A percentile compares a stretch with the other conserved stretches of the same genome.
Conservation (phyloP, 306 rosid species). For the Albizia julibrissin region DNA sequence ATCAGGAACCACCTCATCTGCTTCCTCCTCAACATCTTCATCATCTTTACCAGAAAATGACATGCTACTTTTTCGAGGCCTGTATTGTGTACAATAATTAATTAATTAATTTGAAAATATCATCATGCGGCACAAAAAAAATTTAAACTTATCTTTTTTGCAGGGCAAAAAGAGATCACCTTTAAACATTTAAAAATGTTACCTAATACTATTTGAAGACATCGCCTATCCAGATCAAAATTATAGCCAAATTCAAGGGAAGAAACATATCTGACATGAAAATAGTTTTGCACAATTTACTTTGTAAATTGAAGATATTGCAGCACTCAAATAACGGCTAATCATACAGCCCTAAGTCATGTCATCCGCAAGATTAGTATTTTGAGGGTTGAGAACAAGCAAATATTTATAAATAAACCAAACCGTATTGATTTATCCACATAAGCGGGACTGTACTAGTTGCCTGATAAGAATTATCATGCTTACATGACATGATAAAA, state of each 20-base stretch:
- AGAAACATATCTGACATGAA: constrained; percentile 23
- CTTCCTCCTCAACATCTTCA: constrained; percentile 84
- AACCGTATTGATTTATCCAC: constrained; percentile 11
- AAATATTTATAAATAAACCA: constrained; percentile 10
- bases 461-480: background rate
- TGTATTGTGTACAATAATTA: constrained; percentile 39
- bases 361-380: constrained; percentile 3
- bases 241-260: constrained; percentile 25
- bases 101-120: constrained; percentile 39
- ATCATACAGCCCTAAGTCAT: background rate
- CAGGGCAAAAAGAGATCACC: constrained; percentile 15
- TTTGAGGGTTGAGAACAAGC: background rate
- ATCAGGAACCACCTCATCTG: constrained; percentile 89
- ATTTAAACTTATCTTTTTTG: background rate
- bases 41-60: constrained; percentile 77
- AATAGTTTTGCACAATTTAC: constrained; percentile 9
- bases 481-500: constrained; percentile 4
- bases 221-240: constrained; percentile 6
- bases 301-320: constrained; percentile 17
- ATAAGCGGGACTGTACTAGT: background rate
- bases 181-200: constrained; percentile 19
- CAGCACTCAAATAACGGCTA: constrained; percentile 2
- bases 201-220: constrained; percentile 30
- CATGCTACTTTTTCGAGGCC: constrained; percentile 75
- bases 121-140: constrained; percentile 20